These are phyloP conservation scores for Zygoascus sp. DNA, from an alignment of 1,139 yeast genomes.

Conservation along the genomic window DNA sequence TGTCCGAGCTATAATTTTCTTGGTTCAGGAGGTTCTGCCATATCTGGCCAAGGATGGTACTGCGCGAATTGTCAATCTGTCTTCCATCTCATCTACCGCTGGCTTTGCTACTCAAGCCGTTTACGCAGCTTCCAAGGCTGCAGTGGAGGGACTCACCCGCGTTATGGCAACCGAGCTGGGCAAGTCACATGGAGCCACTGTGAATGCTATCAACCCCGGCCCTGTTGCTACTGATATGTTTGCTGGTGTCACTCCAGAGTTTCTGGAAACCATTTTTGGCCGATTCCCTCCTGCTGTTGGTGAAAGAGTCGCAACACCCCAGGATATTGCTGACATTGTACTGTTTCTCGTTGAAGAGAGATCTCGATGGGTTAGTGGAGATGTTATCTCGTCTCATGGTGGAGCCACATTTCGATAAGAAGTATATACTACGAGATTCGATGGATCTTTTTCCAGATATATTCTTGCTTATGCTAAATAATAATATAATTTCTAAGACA, in stretches of 20 bases:
- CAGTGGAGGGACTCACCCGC: conserved; percentile 21
- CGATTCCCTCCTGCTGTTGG: conserved; percentile 29
- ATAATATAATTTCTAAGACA: background rate
- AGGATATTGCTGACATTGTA: conserved; percentile 29
- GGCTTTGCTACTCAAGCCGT: conserved; percentile 16
- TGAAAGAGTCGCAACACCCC: conserved; percentile 28
- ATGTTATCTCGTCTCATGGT: conserved; percentile 25
- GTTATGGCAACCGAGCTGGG: conserved; percentile 23
- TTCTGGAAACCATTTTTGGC: conserved; percentile 14
- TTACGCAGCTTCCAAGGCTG: conserved; percentile 23
- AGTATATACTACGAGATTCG: no score
- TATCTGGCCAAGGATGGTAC: conserved; percentile 19
- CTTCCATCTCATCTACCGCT: conserved; percentile 16
- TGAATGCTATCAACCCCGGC: conserved; percentile 24
- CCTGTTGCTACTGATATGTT: conserved; percentile 25
- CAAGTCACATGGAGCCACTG: conserved; percentile 19
- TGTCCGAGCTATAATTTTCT: conserved; percentile 25
- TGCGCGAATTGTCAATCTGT: conserved; percentile 18
- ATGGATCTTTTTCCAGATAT: no score
- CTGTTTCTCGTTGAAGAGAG: conserved; percentile 28
- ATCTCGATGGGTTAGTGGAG: conserved; percentile 29
- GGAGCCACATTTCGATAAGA: conserved; percentile 17
- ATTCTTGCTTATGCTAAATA: background rate
- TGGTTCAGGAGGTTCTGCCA: conserved; percentile 23
- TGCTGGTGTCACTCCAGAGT: conserved; percentile 11